These are phyloP conservation scores for Juglanconis sp. DNA, from an alignment of 2,329 filamentous ascomycete species.

Conservation along the genomic window DNA sequence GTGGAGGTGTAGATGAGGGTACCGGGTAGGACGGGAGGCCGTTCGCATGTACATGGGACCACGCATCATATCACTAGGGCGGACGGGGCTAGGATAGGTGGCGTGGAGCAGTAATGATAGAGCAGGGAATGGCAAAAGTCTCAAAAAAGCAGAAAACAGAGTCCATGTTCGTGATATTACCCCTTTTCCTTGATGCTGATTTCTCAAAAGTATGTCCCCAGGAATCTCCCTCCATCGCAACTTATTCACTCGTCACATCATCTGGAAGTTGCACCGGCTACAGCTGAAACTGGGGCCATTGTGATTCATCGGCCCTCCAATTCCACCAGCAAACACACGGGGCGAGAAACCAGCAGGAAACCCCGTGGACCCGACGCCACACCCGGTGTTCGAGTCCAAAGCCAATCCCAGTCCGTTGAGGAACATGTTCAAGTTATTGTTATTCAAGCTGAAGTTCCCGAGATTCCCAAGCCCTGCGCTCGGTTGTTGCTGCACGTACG, in stretches of 20 bases:
- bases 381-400: not conserved
- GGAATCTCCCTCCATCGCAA: not conserved
- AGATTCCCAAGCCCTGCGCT: not conserved
- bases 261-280: slow-evolving; percentile 1
- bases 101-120: slow-evolving; percentile 16
- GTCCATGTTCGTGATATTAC: not conserved
- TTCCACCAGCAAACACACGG: not conserved
- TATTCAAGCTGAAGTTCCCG: not conserved
- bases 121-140: not conserved
- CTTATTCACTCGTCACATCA: not conserved
- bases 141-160: not conserved
- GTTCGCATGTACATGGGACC: slow-evolving; percentile 14
- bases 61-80: slow-evolving; percentile 4
- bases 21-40: not conserved
- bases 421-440: slow-evolving; percentile 10
- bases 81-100: not conserved
- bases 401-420: slow-evolving; percentile 5
- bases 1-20: not conserved
- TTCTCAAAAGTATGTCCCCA: not conserved
- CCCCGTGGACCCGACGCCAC: not conserved
- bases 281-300: slow-evolving; percentile 5
- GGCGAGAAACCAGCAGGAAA: not conserved
- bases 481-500: not conserved
- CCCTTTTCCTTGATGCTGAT: not conserved
- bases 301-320: not conserved